Evolutionary conservation across 1,284 basidiomycete species (phyloP).

Genomic region (Microbotryum intermedium): DNA sequence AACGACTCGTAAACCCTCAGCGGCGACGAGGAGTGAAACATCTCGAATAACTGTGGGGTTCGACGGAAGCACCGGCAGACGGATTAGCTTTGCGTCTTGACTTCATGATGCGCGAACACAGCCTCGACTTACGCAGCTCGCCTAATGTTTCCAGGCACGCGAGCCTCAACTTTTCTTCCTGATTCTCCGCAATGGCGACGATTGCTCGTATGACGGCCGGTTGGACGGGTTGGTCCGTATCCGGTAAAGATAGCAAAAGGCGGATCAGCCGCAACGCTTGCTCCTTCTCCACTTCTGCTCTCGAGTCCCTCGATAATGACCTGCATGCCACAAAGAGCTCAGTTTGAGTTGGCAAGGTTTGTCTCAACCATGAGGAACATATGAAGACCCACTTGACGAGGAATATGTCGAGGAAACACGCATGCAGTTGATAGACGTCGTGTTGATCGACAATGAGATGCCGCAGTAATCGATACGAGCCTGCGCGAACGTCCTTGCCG

Average conservation of each 20-base stretch:
- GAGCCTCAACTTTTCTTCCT: slow-evolving; percentile 77
- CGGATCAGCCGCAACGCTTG: slow-evolving; percentile 90
- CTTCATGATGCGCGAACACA: neutral
- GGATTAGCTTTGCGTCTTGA: neutral
- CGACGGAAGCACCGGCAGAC: neutral
- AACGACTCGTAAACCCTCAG: slow-evolving; percentile 79
- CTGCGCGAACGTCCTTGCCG: slow-evolving; percentile 66
- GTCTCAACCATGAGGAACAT: neutral
- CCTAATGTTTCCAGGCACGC: slow-evolving; percentile 82
- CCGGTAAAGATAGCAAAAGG: slow-evolving; percentile 20
- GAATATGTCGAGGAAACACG: slow-evolving; percentile 67
- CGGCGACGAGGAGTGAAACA: slow-evolving; percentile 66
- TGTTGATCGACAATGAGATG: slow-evolving; percentile 64
- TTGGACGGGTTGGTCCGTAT: slow-evolving; percentile 39
- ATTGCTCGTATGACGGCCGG: slow-evolving; percentile 76
- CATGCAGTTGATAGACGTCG: slow-evolving; percentile 51
- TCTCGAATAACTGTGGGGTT: slow-evolving; percentile 54
- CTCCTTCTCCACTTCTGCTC: slow-evolving; percentile 77
- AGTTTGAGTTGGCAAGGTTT: neutral
- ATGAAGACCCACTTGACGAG: slow-evolving; percentile 59
- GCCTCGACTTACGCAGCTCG: slow-evolving; percentile 64
- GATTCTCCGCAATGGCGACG: slow-evolving; percentile 84
- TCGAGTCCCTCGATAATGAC: slow-evolving; percentile 73
- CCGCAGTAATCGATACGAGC: slow-evolving; percentile 76
- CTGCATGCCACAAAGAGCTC: slow-evolving; percentile 42